Percentiles rank a stretch among this genome's conserved stretches.
Evolutionary conservation across 2,329 filamentous ascomycete genomes (phyloP).

Genomic region (Beauveria scarabaeidicola): DNA sequence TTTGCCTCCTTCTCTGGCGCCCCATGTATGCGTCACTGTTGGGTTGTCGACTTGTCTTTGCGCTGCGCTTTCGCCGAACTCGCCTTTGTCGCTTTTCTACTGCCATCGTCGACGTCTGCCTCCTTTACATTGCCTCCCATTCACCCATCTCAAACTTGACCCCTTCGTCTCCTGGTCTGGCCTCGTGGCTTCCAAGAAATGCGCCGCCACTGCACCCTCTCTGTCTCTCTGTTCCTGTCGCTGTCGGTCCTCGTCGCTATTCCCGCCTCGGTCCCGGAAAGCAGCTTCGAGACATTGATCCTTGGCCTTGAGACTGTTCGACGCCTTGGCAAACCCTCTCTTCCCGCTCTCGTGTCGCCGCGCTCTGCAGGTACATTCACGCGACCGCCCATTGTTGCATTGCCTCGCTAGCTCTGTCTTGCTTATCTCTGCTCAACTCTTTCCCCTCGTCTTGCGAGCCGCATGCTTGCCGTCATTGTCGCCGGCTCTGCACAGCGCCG

Average conservation of each 20-base stretch:
- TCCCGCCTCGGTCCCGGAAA: background rate
- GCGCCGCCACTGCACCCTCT: background rate
- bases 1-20: background rate
- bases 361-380: conserved; percentile 8
- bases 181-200: background rate
- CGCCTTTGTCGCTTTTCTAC: background rate
- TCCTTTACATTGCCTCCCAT: background rate
- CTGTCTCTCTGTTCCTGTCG: background rate
- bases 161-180: background rate
- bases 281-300: conserved; percentile 9
- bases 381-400: conserved; percentile 3
- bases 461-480: background rate
- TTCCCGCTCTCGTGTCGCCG: conserved; percentile 2
- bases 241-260: conserved; percentile 5
- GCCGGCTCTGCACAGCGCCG: background rate
- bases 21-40: background rate
- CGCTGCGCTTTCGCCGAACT: background rate
- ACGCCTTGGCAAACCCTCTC: conserved; percentile 10
- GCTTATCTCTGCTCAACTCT: background rate
- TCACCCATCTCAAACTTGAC: background rate
- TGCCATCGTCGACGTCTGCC: background rate
- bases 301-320: conserved; percentile 6
- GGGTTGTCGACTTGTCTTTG: background rate
- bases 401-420: conserved; percentile 9
- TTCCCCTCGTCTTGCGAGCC: background rate